Conservation (phyloP, 2,329 filamentous ascomycete genomes). For the Trichophyton rubrum region DNA sequence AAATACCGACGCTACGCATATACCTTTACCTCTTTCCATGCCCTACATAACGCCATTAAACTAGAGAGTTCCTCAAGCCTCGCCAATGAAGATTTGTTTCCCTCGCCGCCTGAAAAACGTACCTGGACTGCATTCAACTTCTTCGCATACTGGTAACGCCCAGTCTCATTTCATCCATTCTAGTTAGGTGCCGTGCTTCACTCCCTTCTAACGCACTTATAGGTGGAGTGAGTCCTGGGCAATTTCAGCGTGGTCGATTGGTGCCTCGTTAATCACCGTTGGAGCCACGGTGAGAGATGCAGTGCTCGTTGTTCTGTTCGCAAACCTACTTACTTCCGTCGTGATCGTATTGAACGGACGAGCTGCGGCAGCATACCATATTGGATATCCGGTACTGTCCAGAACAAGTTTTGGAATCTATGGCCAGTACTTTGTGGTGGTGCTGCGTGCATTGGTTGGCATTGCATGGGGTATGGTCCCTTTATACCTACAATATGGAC, state of each 20-base stretch:
- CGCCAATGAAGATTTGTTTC: conserved; percentile 17
- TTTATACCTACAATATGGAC: background rate
- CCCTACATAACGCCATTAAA: conserved; percentile 12
- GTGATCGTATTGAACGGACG: conserved; percentile 16
- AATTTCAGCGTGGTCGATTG: conserved; percentile 17
- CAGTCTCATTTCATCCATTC: background rate
- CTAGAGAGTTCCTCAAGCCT: conserved; percentile 15
- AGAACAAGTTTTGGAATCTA: conserved; percentile 14
- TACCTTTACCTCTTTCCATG: conserved; percentile 11
- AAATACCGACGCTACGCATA: conserved; percentile 9
- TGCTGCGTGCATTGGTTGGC: conserved; percentile 13
- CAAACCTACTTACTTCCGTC: conserved; percentile 15
- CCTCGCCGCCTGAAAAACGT: conserved; percentile 14
- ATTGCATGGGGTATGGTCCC: conserved; percentile 14
- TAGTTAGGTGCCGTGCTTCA: background rate
- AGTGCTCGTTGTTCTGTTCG: conserved; percentile 16
- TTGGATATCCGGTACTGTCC: conserved; percentile 15
- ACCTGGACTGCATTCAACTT: conserved; percentile 17
- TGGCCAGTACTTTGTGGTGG: conserved; percentile 14
- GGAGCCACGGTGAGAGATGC: conserved; percentile 16
- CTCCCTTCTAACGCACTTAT: background rate
- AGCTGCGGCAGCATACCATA: conserved; percentile 14
- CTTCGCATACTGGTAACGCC: conserved; percentile 16
- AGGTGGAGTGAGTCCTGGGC: conserved; percentile 19
- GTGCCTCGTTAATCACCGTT: conserved; percentile 15